Evolutionary conservation across 116 monocot species (phyloP).

Genomic region (Dioscorea cayenensis): DNA sequence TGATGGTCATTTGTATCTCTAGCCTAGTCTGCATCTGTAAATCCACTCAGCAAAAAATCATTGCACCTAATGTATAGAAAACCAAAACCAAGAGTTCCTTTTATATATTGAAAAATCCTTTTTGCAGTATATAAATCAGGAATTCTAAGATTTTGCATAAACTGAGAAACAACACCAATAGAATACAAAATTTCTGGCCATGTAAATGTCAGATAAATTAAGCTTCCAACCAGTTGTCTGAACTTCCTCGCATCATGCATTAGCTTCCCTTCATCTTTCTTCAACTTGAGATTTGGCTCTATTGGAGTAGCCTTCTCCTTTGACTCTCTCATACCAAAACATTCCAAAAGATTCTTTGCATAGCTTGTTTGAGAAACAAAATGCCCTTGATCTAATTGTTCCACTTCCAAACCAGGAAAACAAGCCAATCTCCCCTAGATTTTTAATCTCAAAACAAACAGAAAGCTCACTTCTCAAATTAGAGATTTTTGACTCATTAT

Average conservation of each 20-base stretch:
- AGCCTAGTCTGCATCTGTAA: neutral
- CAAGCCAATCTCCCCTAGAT: too few relatives aligned
- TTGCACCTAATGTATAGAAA: neutral
- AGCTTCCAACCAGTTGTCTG: neutral
- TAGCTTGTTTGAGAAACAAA: too few relatives aligned
- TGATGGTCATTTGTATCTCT: neutral
- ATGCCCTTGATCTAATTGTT: too few relatives aligned
- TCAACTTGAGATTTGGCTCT: neutral
- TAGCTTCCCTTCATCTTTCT: neutral
- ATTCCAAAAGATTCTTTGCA: neutral
- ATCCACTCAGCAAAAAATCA: neutral
- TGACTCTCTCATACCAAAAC: neutral
- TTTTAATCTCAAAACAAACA: conserved; percentile 1
- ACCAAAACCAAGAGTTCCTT: neutral
- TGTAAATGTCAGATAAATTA: neutral
- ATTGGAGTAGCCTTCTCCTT: neutral
- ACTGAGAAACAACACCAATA: too few relatives aligned
- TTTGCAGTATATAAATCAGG: neutral
- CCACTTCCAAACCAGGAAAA: too few relatives aligned
- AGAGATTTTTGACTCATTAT: neutral
- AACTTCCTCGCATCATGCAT: neutral
- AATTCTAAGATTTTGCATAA: neutral
- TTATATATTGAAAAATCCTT: neutral
- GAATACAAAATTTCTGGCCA: too few relatives aligned
- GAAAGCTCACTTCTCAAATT: neutral